Base-by-base conservation (phyloP, 106 monocot genomes). In the Dendrobium catenatum region DNA sequence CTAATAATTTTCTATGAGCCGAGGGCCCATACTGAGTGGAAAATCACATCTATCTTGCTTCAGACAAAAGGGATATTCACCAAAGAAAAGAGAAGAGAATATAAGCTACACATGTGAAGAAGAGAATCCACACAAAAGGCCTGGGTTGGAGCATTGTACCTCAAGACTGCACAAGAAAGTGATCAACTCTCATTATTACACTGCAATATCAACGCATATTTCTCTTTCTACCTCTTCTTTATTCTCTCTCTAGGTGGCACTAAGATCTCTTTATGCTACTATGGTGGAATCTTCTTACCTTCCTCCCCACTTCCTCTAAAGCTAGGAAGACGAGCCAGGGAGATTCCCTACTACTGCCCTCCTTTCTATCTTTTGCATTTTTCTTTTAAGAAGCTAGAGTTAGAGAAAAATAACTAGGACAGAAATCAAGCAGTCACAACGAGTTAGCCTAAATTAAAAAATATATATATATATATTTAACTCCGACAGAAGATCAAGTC, bases 51-150 rank as follows among this genome's bases (percentile, higher is more conserved):
- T 15, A 42, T 26, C 77, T 55, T 27, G 82, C 89, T 81, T 81
- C 89, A 85, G 91, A 95, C 95, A 91, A 85, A 91, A 93, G 84
- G 93, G 90, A 95, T 93, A 95, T 95, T 91, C 92, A 95, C 68
- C 78, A 79, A 80, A 54, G 68, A 8, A 79, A 80, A 72, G 42
- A 77, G 77, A 61, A 77, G 77, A 74, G 84, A 85, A 83, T 84
- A 77, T 40, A 42, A 76, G 54, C 48, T 83, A 85, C 86, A 86
- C 88, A 75, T 82, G 82, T 82, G 58, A 86, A 41, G 74, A 22
- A 73, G 80, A 85, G 87, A 86, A 88, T 86, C 89, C 40, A 33
- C 44, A 77, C 55, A 84, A 96, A 93, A 96, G 96, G 83, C 75
- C 68, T 46, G 82, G 79, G 85, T 88, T 93, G 96, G 96, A 94